Percentiles rank a stretch among this genome's conserved stretches.
Conservation (phyloP, 768 basidiomycete species). For the Suillus variegatus region DNA sequence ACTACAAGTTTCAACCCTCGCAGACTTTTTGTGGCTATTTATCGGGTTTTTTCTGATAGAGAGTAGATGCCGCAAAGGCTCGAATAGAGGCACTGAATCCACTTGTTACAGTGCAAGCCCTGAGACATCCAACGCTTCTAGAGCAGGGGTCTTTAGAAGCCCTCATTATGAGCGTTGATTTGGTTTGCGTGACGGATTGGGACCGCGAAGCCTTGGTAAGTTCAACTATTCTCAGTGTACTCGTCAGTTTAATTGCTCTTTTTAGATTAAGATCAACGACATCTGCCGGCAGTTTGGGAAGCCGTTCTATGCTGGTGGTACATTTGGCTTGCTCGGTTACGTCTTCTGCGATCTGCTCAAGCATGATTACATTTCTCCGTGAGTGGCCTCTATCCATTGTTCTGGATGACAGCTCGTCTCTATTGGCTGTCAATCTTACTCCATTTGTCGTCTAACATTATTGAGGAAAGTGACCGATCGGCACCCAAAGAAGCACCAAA, state of each 20-base stretch:
- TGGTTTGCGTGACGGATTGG: constrained; percentile 88
- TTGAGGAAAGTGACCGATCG: constrained; percentile 57
- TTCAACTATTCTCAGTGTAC: constrained; percentile 13
- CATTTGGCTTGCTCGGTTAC: constrained; percentile 89
- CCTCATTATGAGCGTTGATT: constrained; percentile 67
- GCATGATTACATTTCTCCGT: constrained; percentile 88
- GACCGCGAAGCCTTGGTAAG: constrained; percentile 70
- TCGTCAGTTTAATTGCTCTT: constrained; percentile 12
- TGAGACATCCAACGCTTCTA: constrained; percentile 50
- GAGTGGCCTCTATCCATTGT: constrained; percentile 33
- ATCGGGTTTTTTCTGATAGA: constrained; percentile 50
- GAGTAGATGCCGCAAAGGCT: constrained; percentile 80
- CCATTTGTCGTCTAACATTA: constrained; percentile 10
- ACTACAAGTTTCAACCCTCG: constrained; percentile 12
- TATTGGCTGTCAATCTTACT: constrained; percentile 11
- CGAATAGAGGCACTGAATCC: constrained; percentile 92
- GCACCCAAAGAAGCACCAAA: constrained; percentile 59
- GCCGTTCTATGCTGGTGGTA: constrained; percentile 90
- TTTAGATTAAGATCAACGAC: constrained; percentile 75
- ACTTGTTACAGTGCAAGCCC: constrained; percentile 77
- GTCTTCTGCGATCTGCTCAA: constrained; percentile 91
- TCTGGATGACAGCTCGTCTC: constrained; percentile 1
- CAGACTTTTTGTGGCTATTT: constrained; percentile 42
- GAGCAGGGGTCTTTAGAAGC: constrained; percentile 55
- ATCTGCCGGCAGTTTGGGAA: constrained; percentile 73